Evolutionary conservation across 306 rosid species (phyloP).

Genomic region (Boehmeria nivea): DNA sequence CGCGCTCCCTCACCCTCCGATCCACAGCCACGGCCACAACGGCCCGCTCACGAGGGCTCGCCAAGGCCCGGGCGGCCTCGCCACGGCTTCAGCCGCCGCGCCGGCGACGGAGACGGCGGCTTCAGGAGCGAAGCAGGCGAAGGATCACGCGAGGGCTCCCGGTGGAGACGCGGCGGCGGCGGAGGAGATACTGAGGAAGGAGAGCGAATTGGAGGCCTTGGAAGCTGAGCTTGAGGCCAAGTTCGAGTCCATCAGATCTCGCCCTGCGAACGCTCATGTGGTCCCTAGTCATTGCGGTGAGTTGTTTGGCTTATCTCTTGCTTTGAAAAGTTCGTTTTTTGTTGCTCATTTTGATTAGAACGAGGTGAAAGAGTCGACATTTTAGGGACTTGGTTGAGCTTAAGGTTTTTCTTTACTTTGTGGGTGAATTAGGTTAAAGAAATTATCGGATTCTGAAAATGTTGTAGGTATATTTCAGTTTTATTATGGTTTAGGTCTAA

Average conservation of each 20-base stretch:
- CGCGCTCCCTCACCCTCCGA: conserved; percentile 38
- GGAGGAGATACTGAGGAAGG: conserved; percentile 49
- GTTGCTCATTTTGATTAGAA: neutral
- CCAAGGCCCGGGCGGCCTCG: conserved; percentile 49
- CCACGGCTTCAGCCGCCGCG: conserved; percentile 8
- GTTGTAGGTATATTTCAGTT: too few species aligned
- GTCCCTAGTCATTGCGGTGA: conserved; percentile 90
- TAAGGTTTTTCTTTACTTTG: too few species aligned
- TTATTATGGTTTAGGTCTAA: too few species aligned
- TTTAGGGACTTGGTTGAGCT: too few species aligned
- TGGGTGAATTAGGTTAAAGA: too few species aligned
- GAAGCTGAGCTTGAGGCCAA: conserved; percentile 66
- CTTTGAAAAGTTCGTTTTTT: conserved; percentile 16
- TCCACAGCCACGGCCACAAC: conserved; percentile 75
- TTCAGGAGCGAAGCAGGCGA: conserved; percentile 33
- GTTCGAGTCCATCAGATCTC: conserved; percentile 77
- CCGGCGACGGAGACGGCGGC: conserved; percentile 12
- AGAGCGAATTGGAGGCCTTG: conserved; percentile 52
- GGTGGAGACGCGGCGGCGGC: conserved; percentile 28
- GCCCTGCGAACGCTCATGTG: conserved; percentile 56
- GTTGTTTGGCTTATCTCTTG: conserved; percentile 17
- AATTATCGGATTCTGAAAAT: too few species aligned
- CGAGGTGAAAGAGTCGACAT: too few species aligned
- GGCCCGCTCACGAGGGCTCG: conserved; percentile 93
- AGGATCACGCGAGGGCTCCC: neutral